Evolutionary conservation across 257 asterid species (phyloP).

Genomic region (Solanum sparsipilum): DNA sequence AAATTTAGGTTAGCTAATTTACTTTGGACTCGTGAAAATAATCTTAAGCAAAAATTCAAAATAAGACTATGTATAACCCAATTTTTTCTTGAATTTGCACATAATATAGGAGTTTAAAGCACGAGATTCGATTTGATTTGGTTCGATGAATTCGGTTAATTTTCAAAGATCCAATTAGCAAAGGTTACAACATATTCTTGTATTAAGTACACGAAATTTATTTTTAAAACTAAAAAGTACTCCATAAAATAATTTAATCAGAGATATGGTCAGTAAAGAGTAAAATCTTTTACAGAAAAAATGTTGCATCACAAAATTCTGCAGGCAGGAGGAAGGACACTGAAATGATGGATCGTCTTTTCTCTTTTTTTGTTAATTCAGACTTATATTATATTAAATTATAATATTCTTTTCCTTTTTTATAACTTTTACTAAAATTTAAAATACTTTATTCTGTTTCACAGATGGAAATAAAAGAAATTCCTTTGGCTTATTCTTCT

Average conservation of each 20-base stretch:
- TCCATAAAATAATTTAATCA: neutral
- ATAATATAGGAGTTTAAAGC: no score
- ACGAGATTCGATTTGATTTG: neutral
- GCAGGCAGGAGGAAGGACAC: neutral
- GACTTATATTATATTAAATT: neutral
- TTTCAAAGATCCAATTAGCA: neutral
- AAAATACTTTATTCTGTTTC: neutral
- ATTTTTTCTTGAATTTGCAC: neutral
- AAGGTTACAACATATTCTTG: neutral
- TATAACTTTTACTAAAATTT: neutral
- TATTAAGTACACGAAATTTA: neutral
- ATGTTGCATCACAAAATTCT: neutral
- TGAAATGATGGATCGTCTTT: neutral
- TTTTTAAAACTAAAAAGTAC: neutral
- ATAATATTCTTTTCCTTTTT: neutral
- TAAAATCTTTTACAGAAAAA: neutral
- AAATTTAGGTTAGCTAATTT: no score
- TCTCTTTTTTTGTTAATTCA: neutral
- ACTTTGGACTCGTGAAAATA: rapidly evolving
- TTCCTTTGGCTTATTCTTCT: neutral
- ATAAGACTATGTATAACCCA: neutral
- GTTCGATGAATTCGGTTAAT: neutral
- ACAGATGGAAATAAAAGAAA: neutral
- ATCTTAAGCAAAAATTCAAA: neutral
- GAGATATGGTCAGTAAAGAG: neutral